A percentile compares a stretch with the other conserved stretches of the same genome.
These are phyloP conservation scores for Prinsepia uniflora DNA, from an alignment of 306 rosid species.

Conservation along the genomic window DNA sequence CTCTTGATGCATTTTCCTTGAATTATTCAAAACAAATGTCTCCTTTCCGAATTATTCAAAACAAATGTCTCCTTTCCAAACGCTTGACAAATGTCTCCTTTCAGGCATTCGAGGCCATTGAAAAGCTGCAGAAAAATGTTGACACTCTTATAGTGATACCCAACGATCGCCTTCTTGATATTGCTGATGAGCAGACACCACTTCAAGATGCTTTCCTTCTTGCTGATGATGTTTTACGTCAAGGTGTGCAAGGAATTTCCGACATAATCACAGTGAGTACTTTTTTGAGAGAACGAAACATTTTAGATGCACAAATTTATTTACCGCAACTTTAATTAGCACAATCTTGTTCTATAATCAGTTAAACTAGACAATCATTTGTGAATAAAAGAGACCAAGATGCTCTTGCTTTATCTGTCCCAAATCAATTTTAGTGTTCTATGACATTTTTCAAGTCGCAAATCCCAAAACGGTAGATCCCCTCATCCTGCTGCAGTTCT, in stretches of 20 bases:
- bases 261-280: slow-evolving; percentile 83
- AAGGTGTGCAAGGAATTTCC: slow-evolving; percentile 98
- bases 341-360: neutral
- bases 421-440: neutral
- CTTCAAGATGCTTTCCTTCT: slow-evolving; percentile 91
- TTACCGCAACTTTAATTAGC: neutral
- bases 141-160: slow-evolving; percentile 96
- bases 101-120: slow-evolving; percentile 96
- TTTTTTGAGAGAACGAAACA: slow-evolving; percentile 11
- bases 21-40: neutral
- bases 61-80: neutral
- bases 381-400: neutral
- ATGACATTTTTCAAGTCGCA: neutral
- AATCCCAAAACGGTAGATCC: too few species aligned
- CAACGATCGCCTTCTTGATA: slow-evolving; percentile 92
- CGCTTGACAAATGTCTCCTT: too few species aligned
- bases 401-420: neutral
- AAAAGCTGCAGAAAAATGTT: slow-evolving; percentile 87
- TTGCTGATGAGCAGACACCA: slow-evolving; percentile 90
- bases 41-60: neutral
- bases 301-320: slow-evolving; percentile 3
- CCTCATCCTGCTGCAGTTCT: too few species aligned
- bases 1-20: neutral
- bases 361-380: neutral
- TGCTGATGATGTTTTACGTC: slow-evolving; percentile 94